Base-by-base conservation (phyloP, 2,329 filamentous ascomycete species). In the Trichophyton mentagrophytes region DNA sequence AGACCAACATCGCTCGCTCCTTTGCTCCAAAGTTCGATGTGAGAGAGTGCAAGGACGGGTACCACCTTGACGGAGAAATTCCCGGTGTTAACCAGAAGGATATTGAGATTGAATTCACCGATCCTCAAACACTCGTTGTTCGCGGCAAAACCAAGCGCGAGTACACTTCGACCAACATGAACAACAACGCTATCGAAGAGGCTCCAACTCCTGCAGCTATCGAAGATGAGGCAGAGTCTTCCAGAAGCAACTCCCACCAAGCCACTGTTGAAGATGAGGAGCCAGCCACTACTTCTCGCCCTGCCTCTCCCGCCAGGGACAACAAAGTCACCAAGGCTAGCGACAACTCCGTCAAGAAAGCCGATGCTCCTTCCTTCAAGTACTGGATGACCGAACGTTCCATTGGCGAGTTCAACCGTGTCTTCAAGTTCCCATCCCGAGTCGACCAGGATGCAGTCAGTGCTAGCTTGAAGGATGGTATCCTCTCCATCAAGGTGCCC, bases 311-410 rank as follows among this genome's bases (percentile, higher is more conserved):
- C 11, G 61, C 65, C 15, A 36, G 27, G 25, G 64, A 63, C 55
- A 63, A 63, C 55, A 63, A 60, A 64, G 65, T 72, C 47, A 60
- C 69, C 42, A 72, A 71, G 64, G 20, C 61, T 65, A 38, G 60
- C 22, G 38, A 53, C 44, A 25, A 60, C 20, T 65, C 62, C n/a
- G 60, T 65, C 11, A 64, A 68, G 30, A 66, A 69, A 20, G 65
- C 72, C 7, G 38, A 59, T n/a, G 30, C 57, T n/a, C 61, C 61
- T 22, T 47, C n/a, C 20, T 62, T 47, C 57, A 66, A 77, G 66
- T 84, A 80, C 72, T 84, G 81, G 81, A 74, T 81, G 51, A 78
- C 75, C 56, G 82, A 85, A 69, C 80, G 82, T 64, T 78, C 76
- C 0, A 72, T 82, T 38, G 82, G 82, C 60, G 76, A 80, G 42